A percentile compares a stretch with the other conserved stretches of the same genome.
Evolutionary conservation across 1,284 basidiomycete species (phyloP).

Genomic region (Malassezia pachydermatis): DNA sequence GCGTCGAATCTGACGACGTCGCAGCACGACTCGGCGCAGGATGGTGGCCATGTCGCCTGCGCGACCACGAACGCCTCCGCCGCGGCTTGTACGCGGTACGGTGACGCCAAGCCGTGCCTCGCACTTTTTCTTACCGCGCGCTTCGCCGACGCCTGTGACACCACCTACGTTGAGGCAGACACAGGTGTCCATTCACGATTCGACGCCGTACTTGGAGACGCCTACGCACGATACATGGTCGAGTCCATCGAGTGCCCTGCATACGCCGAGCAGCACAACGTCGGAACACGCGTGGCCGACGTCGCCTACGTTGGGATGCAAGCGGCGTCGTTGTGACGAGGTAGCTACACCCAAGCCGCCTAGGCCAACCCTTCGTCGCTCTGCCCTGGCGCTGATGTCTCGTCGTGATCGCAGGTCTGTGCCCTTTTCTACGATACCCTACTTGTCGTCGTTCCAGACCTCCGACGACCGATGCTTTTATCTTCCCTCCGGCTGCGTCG

Average conservation of each 20-base stretch:
- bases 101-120: conserved; percentile 18
- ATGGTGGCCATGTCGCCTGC: no score
- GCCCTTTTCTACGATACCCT: not conserved
- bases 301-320: conserved; percentile 7
- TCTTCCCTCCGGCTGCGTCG: conserved; percentile 20
- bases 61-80: no score
- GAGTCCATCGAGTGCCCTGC: not conserved
- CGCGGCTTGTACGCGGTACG: conserved; percentile 11
- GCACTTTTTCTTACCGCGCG: conserved; percentile 15
- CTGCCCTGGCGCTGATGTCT: not conserved
- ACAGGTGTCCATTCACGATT: not conserved
- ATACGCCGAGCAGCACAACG: not conserved
- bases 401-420: no score
- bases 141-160: not conserved
- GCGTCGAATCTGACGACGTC: no score
- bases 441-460: not conserved
- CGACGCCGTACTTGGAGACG: conserved; percentile 14
- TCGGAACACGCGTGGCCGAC: not conserved
- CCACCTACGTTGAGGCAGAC: not conserved
- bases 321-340: not conserved
- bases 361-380: not conserved
- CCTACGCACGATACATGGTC: no score
- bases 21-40: no score
- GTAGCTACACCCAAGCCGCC: no score
- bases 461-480: conserved; percentile 9